Base-by-base conservation (phyloP, 2,329 filamentous ascomycete species). In the Paraphoma sp. region DNA sequence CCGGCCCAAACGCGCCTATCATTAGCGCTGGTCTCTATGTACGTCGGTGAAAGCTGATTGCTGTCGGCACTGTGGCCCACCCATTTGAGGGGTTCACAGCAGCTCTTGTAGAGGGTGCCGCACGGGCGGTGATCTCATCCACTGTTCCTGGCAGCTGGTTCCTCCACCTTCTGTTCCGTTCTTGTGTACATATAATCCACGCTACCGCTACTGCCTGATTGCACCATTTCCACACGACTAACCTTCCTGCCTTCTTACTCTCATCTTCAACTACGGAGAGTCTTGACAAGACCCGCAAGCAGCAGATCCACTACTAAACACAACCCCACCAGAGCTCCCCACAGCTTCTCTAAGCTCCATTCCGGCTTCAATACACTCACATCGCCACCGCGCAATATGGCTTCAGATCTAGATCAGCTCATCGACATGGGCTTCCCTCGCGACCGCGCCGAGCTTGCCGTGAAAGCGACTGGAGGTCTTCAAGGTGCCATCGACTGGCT, bases 401-500 rank as follows among this genome's bases (percentile, higher is more conserved):
- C 81, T 51, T 81, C 83, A 54, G 86, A 89, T 71, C 78, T 88
- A 38, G 82, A 87, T 44, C 81, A 83, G 73, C 84, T 89, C 67
- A 75, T 86, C 67, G 85, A 86, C 57, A 89, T 89, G 86, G 87
- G 87, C 78, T 99, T 99, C 72, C 92, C 96, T 63, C 86, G 87
- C 70, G 87, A 92, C 70, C 88, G 91, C 64, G 89, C 92, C 45
- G 86, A 93, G 74, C 80, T 98, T 45, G 95, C 95, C 36, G 83
- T 97, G 63, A 92, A 94, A 79, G 92, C 91, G 72, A 86, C 88
- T 11, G 92, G 93, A 60, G 90, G 90, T 55, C 80, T 97, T 45
- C 89, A 95, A 74, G 90, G 89, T 65, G 95, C 95, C 50, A 85
- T 99, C 55, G 91, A 97, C 80, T 99, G 95, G 95, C 86, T 99